Conservation (phyloP, 768 basidiomycete genomes). For the Boletus insuetus region DNA sequence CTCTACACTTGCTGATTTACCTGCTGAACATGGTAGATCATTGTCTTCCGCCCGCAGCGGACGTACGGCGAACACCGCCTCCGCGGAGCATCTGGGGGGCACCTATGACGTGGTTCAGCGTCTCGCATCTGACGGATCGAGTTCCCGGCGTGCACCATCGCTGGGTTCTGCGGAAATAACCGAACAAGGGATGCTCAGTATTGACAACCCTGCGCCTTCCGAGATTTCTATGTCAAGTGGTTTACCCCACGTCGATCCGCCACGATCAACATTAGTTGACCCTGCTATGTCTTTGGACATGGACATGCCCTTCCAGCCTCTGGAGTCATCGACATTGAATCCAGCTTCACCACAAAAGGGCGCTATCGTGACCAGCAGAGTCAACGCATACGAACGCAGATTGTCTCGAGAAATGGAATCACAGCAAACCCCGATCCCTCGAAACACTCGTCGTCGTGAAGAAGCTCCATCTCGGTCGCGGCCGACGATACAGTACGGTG, state of each 20-base stretch:
- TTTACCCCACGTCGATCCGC: slow-evolving; percentile 15
- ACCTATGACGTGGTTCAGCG: slow-evolving; percentile 71
- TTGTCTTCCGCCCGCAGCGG: slow-evolving; percentile 51
- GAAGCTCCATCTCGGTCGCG: slow-evolving; percentile 40
- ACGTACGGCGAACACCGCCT: slow-evolving; percentile 65
- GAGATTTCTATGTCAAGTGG: slow-evolving; percentile 10
- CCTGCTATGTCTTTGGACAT: not conserved
- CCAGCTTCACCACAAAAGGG: not conserved
- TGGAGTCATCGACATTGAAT: not conserved
- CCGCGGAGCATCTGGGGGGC: slow-evolving; percentile 62
- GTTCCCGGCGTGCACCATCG: slow-evolving; percentile 23
- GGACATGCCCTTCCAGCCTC: slow-evolving; percentile 2
- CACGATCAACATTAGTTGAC: slow-evolving; percentile 12
- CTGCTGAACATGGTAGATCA: slow-evolving; percentile 31
- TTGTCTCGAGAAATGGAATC: slow-evolving; percentile 55
- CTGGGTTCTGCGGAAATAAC: slow-evolving; percentile 24
- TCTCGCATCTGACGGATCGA: slow-evolving; percentile 29
- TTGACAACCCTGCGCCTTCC: slow-evolving; percentile 5
- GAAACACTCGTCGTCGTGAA: slow-evolving; percentile 43
- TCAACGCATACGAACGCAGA: slow-evolving; percentile 58
- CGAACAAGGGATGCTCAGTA: slow-evolving; percentile 15
- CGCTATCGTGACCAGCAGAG: slow-evolving; percentile 45
- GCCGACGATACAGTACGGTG: slow-evolving; percentile 55
- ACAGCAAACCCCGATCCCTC: slow-evolving; percentile 26
- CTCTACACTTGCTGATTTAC: slow-evolving; percentile 13